phyloP scores from a whole-genome alignment of 805 yeast genomes.

The Ogataea thermomethanolica region DNA sequence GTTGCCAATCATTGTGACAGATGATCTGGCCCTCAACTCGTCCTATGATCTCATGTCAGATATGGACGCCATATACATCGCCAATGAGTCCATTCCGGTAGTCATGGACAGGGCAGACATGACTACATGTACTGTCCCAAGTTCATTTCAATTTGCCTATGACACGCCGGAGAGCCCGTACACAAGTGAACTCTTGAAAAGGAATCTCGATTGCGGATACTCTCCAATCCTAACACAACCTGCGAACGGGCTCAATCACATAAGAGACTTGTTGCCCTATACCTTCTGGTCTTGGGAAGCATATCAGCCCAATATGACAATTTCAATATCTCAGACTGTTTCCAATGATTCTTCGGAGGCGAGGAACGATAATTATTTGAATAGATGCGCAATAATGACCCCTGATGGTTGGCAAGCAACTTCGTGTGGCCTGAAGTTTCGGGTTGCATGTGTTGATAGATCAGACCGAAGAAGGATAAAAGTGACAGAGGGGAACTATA shows the following conservation, averaged over 20 bases:
- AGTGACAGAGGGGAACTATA: conserved; percentile 30
- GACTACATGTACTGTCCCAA: not conserved
- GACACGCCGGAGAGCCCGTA: conserved; percentile 40
- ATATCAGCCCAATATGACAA: conserved; percentile 43
- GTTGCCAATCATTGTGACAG: conserved; percentile 34
- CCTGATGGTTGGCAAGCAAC: conserved; percentile 59
- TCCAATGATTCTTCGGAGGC: conserved; percentile 1
- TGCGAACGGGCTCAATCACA: conserved; percentile 24
- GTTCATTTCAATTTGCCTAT: conserved; percentile 26
- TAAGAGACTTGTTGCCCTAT: conserved; percentile 32
- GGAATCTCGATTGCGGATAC: conserved; percentile 53
- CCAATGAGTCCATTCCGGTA: conserved; percentile 11
- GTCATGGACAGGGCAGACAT: not conserved
- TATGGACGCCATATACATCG: conserved; percentile 1
- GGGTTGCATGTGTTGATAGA: conserved; percentile 53
- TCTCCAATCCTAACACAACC: conserved; percentile 58
- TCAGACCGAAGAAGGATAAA: conserved; percentile 42
- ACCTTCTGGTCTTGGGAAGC: conserved; percentile 76
- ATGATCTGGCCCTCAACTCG: conserved; percentile 27
- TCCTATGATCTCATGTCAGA: conserved; percentile 30
- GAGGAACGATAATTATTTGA: conserved; percentile 20
- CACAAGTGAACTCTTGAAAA: conserved; percentile 34
- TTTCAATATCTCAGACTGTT: conserved; percentile 6
- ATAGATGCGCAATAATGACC: conserved; percentile 41
- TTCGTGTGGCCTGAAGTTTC: conserved; percentile 57